Evolutionary conservation across 345 rosid genomes (phyloP), one percentile per base, ranked within the genome.

Genomic region (Rubroshorea leprosula): DNA sequence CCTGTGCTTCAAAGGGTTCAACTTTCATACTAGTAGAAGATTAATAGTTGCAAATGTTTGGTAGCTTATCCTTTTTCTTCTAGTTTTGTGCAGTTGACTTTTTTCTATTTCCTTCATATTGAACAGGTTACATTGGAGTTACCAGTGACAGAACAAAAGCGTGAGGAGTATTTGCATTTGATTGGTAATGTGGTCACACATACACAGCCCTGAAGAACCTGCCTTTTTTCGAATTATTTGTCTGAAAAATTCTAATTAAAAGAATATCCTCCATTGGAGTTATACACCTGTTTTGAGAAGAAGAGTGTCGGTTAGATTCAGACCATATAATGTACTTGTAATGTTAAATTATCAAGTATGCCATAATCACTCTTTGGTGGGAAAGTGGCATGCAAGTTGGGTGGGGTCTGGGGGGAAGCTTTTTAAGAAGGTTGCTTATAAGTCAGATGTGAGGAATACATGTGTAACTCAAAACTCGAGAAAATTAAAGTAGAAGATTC

Each of bases 121-220:
- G 16, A 19, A 55, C 74, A 85, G 97, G 91, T 83, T 70, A 85
- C 94, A 6, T 63, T 85, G 49, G 87, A 90, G 63, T 79, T 83
- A 53, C 61, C 48, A 11, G 75, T 83, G 62, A 75, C 82, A 11
- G 58, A 65, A 54, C 48, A 69, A 10, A 78, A 74, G 73, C 76
- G 24, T 49, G 77, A 72, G 59, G 94, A 90, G 78, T 68, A 82
- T 16, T 75, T 57, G 58, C 57, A 58, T 66, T 60, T 74, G 51
- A 51, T 72, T 26, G 73, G 75, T 61, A 67, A 63, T 46, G 65
- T 72, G 60, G 59, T 75, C 47, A 70, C 48, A 15, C 77, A 81
- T 64, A 57, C 60, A 17, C 54, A 50, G 51, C 45, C 72, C 47
- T 51, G 21, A 5, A 46, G 48, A 54, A 15, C 51, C 62, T 46